Base-by-base conservation (phyloP, 2,329 filamentous ascomycete genomes). In the Colletotrichum gigasporum region DNA sequence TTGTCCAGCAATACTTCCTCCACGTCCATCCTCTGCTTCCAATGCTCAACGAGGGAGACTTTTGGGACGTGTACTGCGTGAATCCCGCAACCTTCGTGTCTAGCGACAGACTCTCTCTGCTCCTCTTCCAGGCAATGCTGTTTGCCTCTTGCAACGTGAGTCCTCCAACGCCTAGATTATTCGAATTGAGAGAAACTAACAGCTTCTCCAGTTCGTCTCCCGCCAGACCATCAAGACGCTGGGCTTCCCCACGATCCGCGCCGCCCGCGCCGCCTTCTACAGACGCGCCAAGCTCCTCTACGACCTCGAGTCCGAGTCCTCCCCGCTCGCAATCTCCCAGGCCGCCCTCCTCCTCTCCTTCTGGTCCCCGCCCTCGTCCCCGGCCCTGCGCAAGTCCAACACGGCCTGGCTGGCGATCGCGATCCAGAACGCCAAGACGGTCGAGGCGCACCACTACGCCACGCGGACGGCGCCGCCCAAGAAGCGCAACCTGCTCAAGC, bases 401-500 rank as follows among this genome's bases (percentile, higher is more conserved):
- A 81, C 81, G 5, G 78, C 77, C 4, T 86, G 83, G 83, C 76
- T 86, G 2, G 76, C 77, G 20, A 76, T 79, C 35, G 81, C 82
- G 2, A 84, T 85, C 50, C 79, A 84, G 68, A 81, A 83, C 56
- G 82, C 83, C 1, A 81, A 79, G 62, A 76, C 76, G 16, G 78
- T 80, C 14, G 79, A 81, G 39, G 80, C 78, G 1, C 78, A 82
- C 42, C 78, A 79, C 28, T 82, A 82, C 55, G 71, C 69, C 5
- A 73, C 70, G 65, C 75, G 68, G 3, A 73, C 75, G 1, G 66
- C 75, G 9, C 72, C 78, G 44, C 68, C 73, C 9, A 75, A 76
- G 66, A 78, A 78, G 63, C 74, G 78, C 57, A 76, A 78, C 64
- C 73, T 77, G 7, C 76, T 82, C 30, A 86, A 85, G 70, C 75